Conservation (phyloP, 768 basidiomycete species). For the Leccinum sublutescens region DNA sequence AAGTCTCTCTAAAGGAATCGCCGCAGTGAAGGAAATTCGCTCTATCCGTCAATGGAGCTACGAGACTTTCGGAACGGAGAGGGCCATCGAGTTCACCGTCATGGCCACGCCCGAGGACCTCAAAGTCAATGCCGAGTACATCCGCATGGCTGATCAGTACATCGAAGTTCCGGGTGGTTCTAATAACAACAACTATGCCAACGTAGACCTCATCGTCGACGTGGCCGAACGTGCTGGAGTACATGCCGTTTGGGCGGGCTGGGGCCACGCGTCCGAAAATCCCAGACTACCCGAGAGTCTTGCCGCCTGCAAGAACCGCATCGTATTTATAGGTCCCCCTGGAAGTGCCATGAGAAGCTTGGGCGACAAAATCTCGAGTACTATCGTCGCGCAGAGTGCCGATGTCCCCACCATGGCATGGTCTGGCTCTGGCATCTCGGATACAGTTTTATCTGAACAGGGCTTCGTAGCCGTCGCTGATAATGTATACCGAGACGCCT, state of each 20-base stretch:
- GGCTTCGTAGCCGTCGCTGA: slow-evolving; percentile 97
- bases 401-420: slow-evolving; percentile 98
- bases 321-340: slow-evolving; percentile 98
- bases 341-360: slow-evolving; percentile 98
- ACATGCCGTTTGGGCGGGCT: slow-evolving; percentile 99
- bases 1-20: slow-evolving; percentile 66
- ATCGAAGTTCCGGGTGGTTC: slow-evolving; percentile 98
- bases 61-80: slow-evolving; percentile 96
- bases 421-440: slow-evolving; percentile 93
- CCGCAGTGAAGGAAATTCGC: slow-evolving; percentile 98
- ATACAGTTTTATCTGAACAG: slow-evolving; percentile 77
- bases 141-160: slow-evolving; percentile 99
- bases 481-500: slow-evolving; percentile 82
- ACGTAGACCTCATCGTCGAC: slow-evolving; percentile 98
- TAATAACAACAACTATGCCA: slow-evolving; percentile 99
- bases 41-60: slow-evolving; percentile 99
- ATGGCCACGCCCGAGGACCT: slow-evolving; percentile 99
- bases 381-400: slow-evolving; percentile 97
- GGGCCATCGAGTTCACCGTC: slow-evolving; percentile 96
- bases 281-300: slow-evolving; percentile 94
- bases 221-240: slow-evolving; percentile 96
- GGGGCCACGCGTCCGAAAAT: slow-evolving; percentile 99
- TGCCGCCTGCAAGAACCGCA: slow-evolving; percentile 88
- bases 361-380: slow-evolving; percentile 99
- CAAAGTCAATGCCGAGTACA: slow-evolving; percentile 99